Conservation (phyloP, 345 rosid genomes). For the Sonneratia alba region DNA sequence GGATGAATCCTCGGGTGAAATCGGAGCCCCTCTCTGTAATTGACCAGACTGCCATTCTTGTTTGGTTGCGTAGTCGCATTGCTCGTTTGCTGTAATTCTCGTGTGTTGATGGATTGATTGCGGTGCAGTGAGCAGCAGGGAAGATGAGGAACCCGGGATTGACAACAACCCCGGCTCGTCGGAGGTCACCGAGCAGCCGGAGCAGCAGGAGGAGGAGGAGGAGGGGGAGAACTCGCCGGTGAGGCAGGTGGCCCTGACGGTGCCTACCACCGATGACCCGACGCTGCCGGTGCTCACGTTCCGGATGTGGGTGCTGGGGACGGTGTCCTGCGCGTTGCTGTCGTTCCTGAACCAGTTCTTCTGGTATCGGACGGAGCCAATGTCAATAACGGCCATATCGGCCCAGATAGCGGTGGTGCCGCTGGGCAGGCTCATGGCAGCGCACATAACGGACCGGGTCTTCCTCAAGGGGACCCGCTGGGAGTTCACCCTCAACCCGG, state of each 20-base stretch:
- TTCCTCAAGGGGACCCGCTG: slow-evolving; percentile 57
- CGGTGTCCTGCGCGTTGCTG: slow-evolving; percentile 53
- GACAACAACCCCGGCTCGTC: slow-evolving; percentile 15
- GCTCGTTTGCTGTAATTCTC: not conserved
- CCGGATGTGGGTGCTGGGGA: slow-evolving; percentile 91
- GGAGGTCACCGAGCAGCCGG: not conserved
- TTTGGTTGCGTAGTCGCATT: no score
- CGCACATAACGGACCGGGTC: slow-evolving; percentile 51
- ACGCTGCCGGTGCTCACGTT: slow-evolving; percentile 83
- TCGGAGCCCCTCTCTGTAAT: slow-evolving; percentile 40
- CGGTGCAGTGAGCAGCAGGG: slow-evolving; percentile 16
- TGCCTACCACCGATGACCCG: slow-evolving; percentile 74
- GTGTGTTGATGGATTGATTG: not conserved
- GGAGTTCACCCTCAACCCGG: slow-evolving; percentile 85
- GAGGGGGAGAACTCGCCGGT: slow-evolving; percentile 71
- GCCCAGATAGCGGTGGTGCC: slow-evolving; percentile 96
- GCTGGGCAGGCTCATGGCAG: slow-evolving; percentile 84
- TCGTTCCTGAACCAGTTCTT: slow-evolving; percentile 95
- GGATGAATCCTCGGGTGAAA: slow-evolving; percentile 28
- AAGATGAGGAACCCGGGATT: slow-evolving; percentile 10
- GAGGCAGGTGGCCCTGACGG: slow-evolving; percentile 83
- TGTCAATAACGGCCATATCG: slow-evolving; percentile 86
- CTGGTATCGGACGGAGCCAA: slow-evolving; percentile 90
- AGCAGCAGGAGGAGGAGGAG: slow-evolving; percentile 11
- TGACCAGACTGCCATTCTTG: not conserved